Evolutionary conservation across 441 rosid genomes (phyloP).

Genomic region (Adansonia rubrostipa): DNA sequence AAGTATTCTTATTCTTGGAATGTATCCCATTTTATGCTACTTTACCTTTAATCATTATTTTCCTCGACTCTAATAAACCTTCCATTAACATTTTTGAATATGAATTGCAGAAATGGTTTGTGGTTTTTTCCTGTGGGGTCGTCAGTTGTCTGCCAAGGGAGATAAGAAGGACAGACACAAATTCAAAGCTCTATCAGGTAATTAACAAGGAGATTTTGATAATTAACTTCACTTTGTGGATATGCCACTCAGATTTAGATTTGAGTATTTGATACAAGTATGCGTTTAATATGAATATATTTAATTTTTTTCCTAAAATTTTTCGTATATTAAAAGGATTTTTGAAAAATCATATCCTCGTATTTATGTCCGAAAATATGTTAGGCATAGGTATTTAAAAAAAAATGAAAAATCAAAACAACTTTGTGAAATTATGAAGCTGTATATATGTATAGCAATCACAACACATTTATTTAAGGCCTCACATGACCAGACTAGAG

Average conservation of each 20-base stretch:
- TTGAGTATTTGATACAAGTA: too few species aligned
- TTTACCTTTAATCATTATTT: slow-evolving; percentile 4
- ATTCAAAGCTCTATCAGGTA: slow-evolving; percentile 8
- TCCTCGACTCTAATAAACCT: neutral
- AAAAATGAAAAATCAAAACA: too few species aligned
- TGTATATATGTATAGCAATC: neutral
- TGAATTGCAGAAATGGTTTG: slow-evolving; percentile 19
- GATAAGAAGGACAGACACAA: neutral
- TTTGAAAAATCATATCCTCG: too few species aligned
- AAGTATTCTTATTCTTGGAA: neutral
- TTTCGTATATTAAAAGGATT: too few species aligned
- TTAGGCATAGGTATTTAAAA: too few species aligned
- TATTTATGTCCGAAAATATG: too few species aligned
- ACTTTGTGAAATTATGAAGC: too few species aligned
- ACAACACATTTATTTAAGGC: neutral
- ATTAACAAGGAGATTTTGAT: neutral
- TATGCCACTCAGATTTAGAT: too few species aligned
- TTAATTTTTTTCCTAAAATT: too few species aligned
- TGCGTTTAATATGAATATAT: too few species aligned
- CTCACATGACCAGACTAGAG: neutral
- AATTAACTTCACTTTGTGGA: neutral
- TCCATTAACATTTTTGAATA: neutral
- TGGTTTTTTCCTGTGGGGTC: neutral
- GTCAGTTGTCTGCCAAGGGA: neutral
- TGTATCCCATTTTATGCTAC: neutral